Base-by-base conservation (phyloP, 176 grass and related monocot species). In the Olyra latifolia region DNA sequence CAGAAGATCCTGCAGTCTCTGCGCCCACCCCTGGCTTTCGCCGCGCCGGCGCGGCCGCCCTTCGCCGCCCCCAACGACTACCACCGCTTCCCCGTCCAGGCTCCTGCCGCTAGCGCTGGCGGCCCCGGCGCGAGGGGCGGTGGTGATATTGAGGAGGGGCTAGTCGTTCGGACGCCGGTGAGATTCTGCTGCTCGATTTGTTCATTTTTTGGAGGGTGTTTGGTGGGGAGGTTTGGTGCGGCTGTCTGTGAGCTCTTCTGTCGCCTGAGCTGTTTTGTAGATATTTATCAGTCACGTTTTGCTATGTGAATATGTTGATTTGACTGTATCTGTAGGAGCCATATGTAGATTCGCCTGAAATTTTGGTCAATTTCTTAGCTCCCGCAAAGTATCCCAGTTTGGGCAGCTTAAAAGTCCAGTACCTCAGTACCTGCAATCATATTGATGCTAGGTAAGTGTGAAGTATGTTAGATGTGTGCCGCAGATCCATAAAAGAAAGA, bases 161-260 rank as follows among this genome's bases (percentile, higher is more conserved):
- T 94, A 24, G 38, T 94, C 40, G 79, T 94, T 52, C 90, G 85
- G 62, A 94, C 92, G 45, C 86, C 87, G 45, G 89, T 94, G 86
- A 94, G 92, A 83, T 77, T 35, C 46, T 43, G 14, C 60, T 56
- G 79, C 66, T 82, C 40, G 71, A 81, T 89, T 82, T 82, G 46
- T 72, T 61, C 41, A 15, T 60, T 42, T 72, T 35, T 4, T 4
- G 32, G 32, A 4, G 32, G 0, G 23, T 63, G 35, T 79, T 25
- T 24, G 39, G 65, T 35, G 32, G 53, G 30, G 7, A 6, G 12
- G 24, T 49, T 65, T 17, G 41, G 29, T 63, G 52, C 27, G 43
- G 19, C 24, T 62, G 49, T 39, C 24, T 46, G 29, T 64, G 47
- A 78, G 78, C 65, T 89, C 19, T 23, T 55, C 17, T 14, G 57